Conservation (phyloP, 768 basidiomycete genomes). For the Mrakia blollopis region DNA sequence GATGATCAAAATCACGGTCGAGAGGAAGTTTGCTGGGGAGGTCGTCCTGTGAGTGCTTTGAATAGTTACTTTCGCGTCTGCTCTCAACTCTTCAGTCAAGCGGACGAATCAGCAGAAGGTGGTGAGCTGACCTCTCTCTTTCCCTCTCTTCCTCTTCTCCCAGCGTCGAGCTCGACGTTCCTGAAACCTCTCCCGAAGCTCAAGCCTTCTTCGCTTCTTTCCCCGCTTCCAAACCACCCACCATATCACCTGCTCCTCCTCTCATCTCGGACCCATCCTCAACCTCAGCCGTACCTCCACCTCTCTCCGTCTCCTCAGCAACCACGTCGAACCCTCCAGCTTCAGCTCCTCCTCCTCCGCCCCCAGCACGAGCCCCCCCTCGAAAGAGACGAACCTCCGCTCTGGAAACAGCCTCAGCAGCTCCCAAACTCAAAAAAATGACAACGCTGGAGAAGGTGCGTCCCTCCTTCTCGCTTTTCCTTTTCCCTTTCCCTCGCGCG, state of each 20-base stretch:
- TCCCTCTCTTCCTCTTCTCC: neutral
- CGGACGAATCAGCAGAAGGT: neutral
- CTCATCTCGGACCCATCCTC: neutral
- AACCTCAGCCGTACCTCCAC: neutral
- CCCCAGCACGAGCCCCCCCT: slow-evolving; percentile 1
- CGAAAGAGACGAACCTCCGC: neutral
- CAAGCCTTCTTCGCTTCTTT: neutral
- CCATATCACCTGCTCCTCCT: neutral
- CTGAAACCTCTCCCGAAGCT: slow-evolving; percentile 3
- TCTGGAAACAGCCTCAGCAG: neutral
- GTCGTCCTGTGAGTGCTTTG: neutral
- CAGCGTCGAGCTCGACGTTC: neutral
- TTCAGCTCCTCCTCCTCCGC: neutral
- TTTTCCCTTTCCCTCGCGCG: neutral
- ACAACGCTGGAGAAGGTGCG: slow-evolving; percentile 4
- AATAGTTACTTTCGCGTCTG: too few relatives aligned
- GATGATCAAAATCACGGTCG: slow-evolving; percentile 1
- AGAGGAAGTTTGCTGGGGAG: slow-evolving; percentile 16
- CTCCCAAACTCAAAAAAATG: slow-evolving; percentile 5
- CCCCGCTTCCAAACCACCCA: neutral
- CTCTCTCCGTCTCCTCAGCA: neutral
- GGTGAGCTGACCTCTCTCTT: neutral
- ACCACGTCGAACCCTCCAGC: neutral
- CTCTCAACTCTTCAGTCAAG: too few relatives aligned
- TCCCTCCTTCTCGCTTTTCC: neutral